phyloP scores from a whole-genome alignment of 169 alveolate species.

The Condylostoma magnum region DNA sequence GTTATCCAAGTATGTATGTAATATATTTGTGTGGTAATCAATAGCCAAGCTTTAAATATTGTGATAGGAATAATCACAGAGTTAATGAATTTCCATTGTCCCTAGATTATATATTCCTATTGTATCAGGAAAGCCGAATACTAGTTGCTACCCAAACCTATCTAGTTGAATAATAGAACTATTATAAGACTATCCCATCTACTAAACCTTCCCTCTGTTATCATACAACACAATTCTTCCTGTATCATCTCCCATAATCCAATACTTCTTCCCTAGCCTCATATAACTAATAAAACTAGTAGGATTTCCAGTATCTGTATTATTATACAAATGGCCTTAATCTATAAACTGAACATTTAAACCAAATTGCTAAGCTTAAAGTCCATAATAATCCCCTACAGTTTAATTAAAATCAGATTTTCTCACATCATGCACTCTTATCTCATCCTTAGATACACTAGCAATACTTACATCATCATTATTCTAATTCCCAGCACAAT shows the following conservation, averaged over 20 bases:
- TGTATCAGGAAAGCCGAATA: not conserved
- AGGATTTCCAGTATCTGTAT: too few species aligned
- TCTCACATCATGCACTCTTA: too few species aligned
- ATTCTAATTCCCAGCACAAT: too few species aligned
- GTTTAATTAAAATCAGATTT: too few species aligned
- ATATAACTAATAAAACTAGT: not conserved
- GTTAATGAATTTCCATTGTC: conserved; percentile 1
- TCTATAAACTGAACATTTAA: too few species aligned
- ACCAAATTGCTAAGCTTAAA: too few species aligned
- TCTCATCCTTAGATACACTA: too few species aligned
- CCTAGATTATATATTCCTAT: conserved; percentile 16
- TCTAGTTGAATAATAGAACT: not conserved
- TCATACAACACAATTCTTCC: not conserved
- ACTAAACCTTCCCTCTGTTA: not conserved
- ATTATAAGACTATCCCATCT: not conserved
- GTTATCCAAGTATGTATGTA: not conserved
- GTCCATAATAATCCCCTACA: too few species aligned
- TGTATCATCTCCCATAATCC: conserved; percentile 14
- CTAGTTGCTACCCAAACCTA: conserved; percentile 2
- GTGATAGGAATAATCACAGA: conserved; percentile 4
- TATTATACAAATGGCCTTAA: too few species aligned
- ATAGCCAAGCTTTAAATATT: not conserved
- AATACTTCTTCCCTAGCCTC: conserved; percentile 14
- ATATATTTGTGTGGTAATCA: not conserved
- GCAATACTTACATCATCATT: too few species aligned